phyloP scores from a whole-genome alignment of 495 filamentous ascomycete genomes.

The Terfezia boudieri region DNA sequence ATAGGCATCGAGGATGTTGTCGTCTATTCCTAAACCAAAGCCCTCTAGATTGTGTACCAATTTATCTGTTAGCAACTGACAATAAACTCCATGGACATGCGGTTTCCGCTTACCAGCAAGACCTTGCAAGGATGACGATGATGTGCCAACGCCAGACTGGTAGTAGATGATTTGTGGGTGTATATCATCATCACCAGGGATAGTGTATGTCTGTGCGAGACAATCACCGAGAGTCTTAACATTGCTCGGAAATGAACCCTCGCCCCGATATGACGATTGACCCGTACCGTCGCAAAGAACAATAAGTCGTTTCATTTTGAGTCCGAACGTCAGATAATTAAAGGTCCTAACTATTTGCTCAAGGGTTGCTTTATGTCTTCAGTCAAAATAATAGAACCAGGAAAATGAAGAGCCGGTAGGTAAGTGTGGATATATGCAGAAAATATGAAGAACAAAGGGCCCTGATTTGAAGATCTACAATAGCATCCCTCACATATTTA shows the following conservation, averaged over 20 bases:
- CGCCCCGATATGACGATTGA: conserved; percentile 20
- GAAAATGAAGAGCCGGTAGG: too few species aligned
- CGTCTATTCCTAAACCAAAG: conserved; percentile 2
- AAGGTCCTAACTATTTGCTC: too few species aligned
- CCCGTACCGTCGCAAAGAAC: conserved; percentile 28
- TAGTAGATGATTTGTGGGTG: conserved; percentile 28
- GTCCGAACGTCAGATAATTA: background rate
- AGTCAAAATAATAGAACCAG: too few species aligned
- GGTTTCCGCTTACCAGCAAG: conserved; percentile 21
- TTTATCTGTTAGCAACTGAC: background rate
- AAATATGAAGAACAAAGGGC: too few species aligned
- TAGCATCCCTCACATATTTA: too few species aligned
- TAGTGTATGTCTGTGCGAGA: conserved; percentile 7
- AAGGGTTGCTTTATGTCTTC: too few species aligned
- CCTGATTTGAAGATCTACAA: too few species aligned
- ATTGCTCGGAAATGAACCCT: conserved; percentile 24
- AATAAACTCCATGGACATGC: conserved; percentile 4
- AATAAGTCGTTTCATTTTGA: conserved; percentile 20
- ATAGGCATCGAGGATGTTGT: conserved; percentile 45
- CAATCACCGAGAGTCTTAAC: conserved; percentile 21
- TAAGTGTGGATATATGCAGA: too few species aligned
- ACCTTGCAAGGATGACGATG: conserved; percentile 11
- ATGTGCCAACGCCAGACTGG: conserved; percentile 29
- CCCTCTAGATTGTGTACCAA: background rate
- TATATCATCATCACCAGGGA: conserved; percentile 8